phyloP scores from a whole-genome alignment of 2,329 filamentous ascomycete genomes.

The Ophiostoma novo-ulmi region DNA sequence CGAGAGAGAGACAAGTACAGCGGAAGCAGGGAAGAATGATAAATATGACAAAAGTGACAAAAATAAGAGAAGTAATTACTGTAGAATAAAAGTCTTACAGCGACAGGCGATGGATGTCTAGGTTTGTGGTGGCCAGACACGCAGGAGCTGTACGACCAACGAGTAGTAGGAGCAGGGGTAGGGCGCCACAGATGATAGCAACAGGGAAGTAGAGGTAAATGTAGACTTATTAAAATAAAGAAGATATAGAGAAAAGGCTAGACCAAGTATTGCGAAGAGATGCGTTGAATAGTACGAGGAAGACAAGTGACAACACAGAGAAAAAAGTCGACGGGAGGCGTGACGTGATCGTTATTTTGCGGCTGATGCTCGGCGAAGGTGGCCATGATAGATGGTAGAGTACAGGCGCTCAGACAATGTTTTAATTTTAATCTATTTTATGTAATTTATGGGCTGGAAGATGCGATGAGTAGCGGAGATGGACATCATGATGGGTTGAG shows the following conservation, averaged over 20 bases:
- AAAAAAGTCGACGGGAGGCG: not conserved
- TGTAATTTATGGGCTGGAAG: too few species aligned
- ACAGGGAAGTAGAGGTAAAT: not conserved
- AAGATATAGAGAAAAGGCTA: not conserved
- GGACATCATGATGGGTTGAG: too few species aligned
- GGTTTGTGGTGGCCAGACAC: conserved; percentile 2
- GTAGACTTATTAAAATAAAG: not conserved
- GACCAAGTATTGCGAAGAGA: not conserved
- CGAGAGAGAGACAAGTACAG: not conserved
- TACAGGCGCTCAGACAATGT: too few species aligned
- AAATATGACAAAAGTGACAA: not conserved
- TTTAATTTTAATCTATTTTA: too few species aligned
- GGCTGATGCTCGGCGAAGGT: not conserved
- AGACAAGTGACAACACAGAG: not conserved
- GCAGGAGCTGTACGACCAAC: not conserved
- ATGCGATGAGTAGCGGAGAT: too few species aligned
- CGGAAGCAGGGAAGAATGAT: not conserved
- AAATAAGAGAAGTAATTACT: not conserved
- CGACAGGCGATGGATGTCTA: not conserved
- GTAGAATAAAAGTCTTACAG: not conserved
- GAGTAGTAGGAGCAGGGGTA: not conserved
- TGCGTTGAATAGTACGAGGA: not conserved
- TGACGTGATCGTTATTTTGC: not conserved
- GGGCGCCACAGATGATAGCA: not conserved
- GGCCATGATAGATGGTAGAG: not conserved